Evolutionary conservation across 2,329 filamentous ascomycete species (phyloP).

Genomic region (Cladophialophora carrionii): DNA sequence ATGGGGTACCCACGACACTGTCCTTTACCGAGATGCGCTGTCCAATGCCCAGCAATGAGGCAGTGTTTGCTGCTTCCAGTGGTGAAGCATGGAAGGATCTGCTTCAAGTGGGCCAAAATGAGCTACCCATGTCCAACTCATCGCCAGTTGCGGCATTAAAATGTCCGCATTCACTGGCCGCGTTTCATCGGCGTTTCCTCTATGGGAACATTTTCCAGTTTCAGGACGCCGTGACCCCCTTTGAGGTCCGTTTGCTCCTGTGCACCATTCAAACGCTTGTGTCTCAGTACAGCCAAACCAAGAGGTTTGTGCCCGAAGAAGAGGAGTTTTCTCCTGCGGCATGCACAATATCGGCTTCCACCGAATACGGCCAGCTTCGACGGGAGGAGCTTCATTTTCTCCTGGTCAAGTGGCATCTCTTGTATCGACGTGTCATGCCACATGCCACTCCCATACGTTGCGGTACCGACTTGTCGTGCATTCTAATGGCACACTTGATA

Average conservation of each 20-base stretch:
- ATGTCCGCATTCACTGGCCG: background rate
- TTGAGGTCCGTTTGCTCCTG: conserved; percentile 8
- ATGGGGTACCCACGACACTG: background rate
- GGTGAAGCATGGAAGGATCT: background rate
- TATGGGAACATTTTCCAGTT: conserved; percentile 12
- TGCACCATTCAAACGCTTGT: conserved; percentile 9
- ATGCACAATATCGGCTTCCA: background rate
- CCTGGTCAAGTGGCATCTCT: background rate
- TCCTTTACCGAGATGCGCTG: background rate
- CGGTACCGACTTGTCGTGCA: conserved; percentile 8
- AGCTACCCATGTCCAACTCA: background rate
- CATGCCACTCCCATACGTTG: background rate
- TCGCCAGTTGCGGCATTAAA: background rate
- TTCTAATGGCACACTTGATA: conserved; percentile 10
- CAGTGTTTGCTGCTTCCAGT: background rate
- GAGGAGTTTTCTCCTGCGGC: background rate
- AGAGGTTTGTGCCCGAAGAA: background rate
- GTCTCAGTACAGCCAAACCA: conserved; percentile 12
- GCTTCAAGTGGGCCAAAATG: background rate
- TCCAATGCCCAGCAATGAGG: background rate
- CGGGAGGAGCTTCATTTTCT: background rate
- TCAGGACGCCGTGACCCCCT: conserved; percentile 7
- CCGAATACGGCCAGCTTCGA: background rate
- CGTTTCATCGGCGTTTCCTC: conserved; percentile 8
- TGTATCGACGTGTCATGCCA: background rate